Base-by-base conservation (phyloP, 1,284 basidiomycete species). In the Mycosarcoma mackinlayi region DNA sequence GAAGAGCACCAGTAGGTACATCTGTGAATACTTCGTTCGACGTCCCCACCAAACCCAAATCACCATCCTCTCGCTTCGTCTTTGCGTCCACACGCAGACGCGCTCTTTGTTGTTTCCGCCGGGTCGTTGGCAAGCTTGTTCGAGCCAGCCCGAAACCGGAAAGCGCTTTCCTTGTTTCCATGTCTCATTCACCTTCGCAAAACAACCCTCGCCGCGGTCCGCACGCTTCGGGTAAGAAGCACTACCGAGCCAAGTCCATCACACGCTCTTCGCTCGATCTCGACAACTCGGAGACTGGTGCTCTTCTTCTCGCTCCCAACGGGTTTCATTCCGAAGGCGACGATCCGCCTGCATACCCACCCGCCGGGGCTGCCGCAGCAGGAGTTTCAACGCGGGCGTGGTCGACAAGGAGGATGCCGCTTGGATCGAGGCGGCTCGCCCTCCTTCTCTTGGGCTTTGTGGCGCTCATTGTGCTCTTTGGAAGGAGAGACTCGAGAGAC, bases 171-270 rank as follows among this genome's bases (percentile, higher is more conserved):
- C 37, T 31, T 24, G 7, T 28, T 60, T 66, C 62, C 63, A 66
- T 66, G 63, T 60, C 63, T 54, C 24, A 48, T 45, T 40, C 53
- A 48, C 40, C 55, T 23, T 48, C 51, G 11, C 55, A 47, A 40
- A 49, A 30, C 21, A 50, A 40, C 47, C 47, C 52, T 30, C 52
- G 48, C 49, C 52, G 52, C 37, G 53, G 28, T 52, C 49, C 49
- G 30, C 35, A 47, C 54, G 49, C 55, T 49, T 54, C 55, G 50
- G 55, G 60, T 11, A 45, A 59, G 28, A 65, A 66, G 41, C 62
- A 71, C 53, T 69, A 59, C 35, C 40, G 56, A 52, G 66, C 56
- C 33, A 65, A 66, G 58, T 66, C 62, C 54, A 41, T 55, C 54
- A 51, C 62, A 27, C 61, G 62, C 25, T 45, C 46, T 18, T 66